These are phyloP conservation scores for Bacidia gigantensis DNA, from an alignment of 495 filamentous ascomycete species.

Conservation along the genomic window DNA sequence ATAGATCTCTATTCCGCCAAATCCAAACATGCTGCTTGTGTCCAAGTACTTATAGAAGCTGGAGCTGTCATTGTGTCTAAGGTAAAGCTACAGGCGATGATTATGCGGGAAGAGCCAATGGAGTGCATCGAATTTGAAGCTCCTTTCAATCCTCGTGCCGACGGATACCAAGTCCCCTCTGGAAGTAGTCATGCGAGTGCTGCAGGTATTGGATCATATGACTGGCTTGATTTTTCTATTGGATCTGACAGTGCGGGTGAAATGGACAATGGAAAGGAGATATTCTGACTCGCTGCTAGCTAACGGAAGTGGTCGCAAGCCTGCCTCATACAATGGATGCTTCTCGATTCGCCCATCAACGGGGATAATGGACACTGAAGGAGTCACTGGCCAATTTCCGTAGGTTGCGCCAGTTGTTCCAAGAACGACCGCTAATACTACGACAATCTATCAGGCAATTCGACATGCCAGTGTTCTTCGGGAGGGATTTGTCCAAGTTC, in stretches of 20 bases:
- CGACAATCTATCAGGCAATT: no score
- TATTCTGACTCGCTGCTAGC: not conserved
- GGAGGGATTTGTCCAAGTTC: no score
- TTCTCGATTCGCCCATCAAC: slow-evolving; percentile 17
- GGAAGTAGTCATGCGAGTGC: slow-evolving; percentile 32
- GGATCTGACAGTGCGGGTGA: slow-evolving; percentile 25
- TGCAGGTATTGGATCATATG: slow-evolving; percentile 33
- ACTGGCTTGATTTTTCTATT: slow-evolving; percentile 38
- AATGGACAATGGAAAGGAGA: not conserved
- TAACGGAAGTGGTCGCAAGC: slow-evolving; percentile 8
- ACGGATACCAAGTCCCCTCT: slow-evolving; percentile 36
- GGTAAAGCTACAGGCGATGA: slow-evolving; percentile 6
- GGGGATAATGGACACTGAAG: slow-evolving; percentile 8
- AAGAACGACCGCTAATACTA: not conserved
- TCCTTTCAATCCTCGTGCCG: slow-evolving; percentile 39
- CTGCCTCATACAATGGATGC: slow-evolving; percentile 17
- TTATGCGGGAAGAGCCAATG: slow-evolving; percentile 11
- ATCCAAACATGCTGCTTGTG: not conserved
- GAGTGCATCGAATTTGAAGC: slow-evolving; percentile 23
- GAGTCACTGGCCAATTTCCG: slow-evolving; percentile 5
- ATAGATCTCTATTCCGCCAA: slow-evolving; percentile 1
- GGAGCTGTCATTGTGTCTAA: slow-evolving; percentile 7
- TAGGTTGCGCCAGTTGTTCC: not conserved
- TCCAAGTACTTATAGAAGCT: not conserved
- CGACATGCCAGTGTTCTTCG: no score